Conservation (phyloP, 129 eudicot species). For the Chrysanthemum makinoi region DNA sequence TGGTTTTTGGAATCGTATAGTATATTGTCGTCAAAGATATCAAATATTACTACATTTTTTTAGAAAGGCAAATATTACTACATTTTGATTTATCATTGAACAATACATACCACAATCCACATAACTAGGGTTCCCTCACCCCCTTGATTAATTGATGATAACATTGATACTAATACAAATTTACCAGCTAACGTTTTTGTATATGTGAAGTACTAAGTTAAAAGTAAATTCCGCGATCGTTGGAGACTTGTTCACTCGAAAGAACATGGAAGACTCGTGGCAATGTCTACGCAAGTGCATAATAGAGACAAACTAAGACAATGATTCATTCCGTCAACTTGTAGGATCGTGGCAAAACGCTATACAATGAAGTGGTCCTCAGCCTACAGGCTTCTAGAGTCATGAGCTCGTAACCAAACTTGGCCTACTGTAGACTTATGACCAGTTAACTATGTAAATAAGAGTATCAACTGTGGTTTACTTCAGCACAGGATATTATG, state of each 20-base stretch:
- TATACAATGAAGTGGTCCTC: constrained; percentile 29
- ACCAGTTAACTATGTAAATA: neutral
- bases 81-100: too few species aligned
- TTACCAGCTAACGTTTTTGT: neutral
- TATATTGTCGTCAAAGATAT: too few species aligned
- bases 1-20: too few species aligned
- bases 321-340: neutral
- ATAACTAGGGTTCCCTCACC: too few species aligned
- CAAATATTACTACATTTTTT: too few species aligned
- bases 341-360: constrained; percentile 20
- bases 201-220: neutral
- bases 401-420: neutral
- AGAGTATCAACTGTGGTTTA: neutral
- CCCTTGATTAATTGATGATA: too few species aligned
- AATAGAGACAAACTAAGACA: constrained; percentile 9
- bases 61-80: too few species aligned
- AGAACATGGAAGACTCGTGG: constrained; percentile 3
- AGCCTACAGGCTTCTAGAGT: constrained; percentile 7
- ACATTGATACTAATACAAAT: too few species aligned
- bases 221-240: neutral
- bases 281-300: constrained; percentile 19
- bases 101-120: too few species aligned
- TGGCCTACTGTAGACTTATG: neutral
- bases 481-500: neutral
- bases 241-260: constrained; percentile 10